These are phyloP conservation scores for Detonula confervacea DNA, from an alignment of 352 stramenopile genomes.

Conservation along the genomic window DNA sequence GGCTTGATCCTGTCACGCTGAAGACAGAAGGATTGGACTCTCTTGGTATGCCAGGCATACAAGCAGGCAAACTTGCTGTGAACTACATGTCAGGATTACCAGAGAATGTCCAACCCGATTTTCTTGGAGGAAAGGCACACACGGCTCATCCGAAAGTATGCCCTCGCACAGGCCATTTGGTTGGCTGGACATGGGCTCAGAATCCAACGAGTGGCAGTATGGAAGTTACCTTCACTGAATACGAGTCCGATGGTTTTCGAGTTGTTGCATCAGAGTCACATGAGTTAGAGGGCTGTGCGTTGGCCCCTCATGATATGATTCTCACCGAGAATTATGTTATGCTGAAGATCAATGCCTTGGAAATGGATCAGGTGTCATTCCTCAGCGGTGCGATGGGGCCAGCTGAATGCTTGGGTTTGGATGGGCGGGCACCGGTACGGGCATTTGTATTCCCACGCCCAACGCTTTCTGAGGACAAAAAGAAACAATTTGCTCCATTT, in stretches of 20 bases:
- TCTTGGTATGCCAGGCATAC: conserved; percentile 12
- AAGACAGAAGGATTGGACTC: conserved; percentile 55
- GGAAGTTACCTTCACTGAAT: conserved; percentile 65
- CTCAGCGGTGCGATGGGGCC: conserved; percentile 55
- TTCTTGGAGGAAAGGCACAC: conserved; percentile 62
- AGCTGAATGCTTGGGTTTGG: conserved; percentile 61
- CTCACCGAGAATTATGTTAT: conserved; percentile 67
- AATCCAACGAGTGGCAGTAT: conserved; percentile 26
- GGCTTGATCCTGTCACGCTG: conserved; percentile 57
- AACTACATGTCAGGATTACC: conserved; percentile 43
- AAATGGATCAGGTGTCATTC: conserved; percentile 59
- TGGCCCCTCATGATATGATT: conserved; percentile 69
- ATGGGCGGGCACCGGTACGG: conserved; percentile 49
- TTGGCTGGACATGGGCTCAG: conserved; percentile 63
- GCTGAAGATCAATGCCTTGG: conserved; percentile 63
- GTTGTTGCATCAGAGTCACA: conserved; percentile 41
- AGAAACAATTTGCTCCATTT: conserved; percentile 51
- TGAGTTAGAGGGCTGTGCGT: conserved; percentile 31
- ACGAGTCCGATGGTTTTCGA: conserved; percentile 41
- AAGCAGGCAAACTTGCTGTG: conserved; percentile 31
- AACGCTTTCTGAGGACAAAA: conserved; percentile 32
- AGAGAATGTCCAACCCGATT: conserved; percentile 48
- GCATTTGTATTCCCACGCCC: conserved; percentile 62
- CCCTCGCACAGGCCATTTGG: conserved; percentile 59
- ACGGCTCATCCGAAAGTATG: conserved; percentile 71